Conservation (phyloP, 169 alveolate genomes). For the Plasmodium coatneyi region DNA sequence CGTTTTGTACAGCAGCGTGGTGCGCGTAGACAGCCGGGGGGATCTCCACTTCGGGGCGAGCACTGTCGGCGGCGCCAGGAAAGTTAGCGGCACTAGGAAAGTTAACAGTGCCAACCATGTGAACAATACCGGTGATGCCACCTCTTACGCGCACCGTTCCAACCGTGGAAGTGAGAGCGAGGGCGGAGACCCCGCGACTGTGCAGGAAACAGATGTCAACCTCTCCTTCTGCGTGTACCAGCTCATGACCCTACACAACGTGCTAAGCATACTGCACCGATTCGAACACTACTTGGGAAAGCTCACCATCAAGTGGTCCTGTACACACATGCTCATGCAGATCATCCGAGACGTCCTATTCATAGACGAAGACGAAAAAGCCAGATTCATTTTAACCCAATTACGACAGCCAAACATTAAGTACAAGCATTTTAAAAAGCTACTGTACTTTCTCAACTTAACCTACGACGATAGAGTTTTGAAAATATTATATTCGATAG, state of each 20-base stretch:
- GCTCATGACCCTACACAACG: conserved; percentile 19
- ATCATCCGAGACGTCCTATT: conserved; percentile 31
- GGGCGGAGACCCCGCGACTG: not conserved
- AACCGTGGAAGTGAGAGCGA: not conserved
- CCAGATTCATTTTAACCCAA: not conserved
- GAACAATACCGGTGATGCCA: not conserved
- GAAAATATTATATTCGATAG: conserved; percentile 5
- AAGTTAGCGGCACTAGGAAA: not conserved
- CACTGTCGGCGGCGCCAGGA: not conserved
- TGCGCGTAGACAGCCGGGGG: not conserved
- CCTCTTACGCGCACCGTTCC: not conserved
- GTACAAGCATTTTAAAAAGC: conserved; percentile 23
- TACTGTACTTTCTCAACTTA: conserved; percentile 22
- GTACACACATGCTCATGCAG: conserved; percentile 7
- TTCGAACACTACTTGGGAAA: conserved; percentile 21
- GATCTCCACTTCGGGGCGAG: not conserved
- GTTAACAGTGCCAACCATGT: not conserved
- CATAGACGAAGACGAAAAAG: not conserved
- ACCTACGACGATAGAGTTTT: conserved; percentile 9
- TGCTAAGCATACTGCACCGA: conserved; percentile 18
- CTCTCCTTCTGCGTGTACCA: conserved; percentile 49
- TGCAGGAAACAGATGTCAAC: not conserved
- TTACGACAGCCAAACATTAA: conserved; percentile 13
- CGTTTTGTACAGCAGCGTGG: conserved; percentile 19
- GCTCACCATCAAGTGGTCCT: conserved; percentile 30